phyloP scores from a whole-genome alignment of 2,329 filamentous ascomycete species.

The Thielaviopsis musarum region DNA sequence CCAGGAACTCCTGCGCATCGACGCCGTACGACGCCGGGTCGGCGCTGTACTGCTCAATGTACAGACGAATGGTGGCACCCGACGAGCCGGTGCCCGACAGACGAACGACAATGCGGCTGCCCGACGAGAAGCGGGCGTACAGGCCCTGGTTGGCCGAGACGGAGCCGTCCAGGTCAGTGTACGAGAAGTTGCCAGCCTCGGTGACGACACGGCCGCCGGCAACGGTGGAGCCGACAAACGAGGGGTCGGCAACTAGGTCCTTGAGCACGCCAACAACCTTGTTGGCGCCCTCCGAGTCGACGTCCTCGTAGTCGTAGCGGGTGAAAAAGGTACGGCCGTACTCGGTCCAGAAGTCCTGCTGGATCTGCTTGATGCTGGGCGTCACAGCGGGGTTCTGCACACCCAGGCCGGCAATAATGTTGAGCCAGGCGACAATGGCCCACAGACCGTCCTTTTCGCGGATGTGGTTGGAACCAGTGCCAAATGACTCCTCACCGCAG shows the following conservation, averaged over 20 bases:
- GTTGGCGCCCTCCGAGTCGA: constrained; percentile 77
- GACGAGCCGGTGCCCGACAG: constrained; percentile 90
- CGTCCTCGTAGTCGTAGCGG: constrained; percentile 94
- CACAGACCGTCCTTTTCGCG: constrained; percentile 97
- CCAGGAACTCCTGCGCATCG: constrained; percentile 86
- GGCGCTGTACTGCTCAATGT: constrained; percentile 87
- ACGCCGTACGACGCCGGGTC: constrained; percentile 61
- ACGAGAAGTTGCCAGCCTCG: constrained; percentile 90
- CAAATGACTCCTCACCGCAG: constrained; percentile 96
- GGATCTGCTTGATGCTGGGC: constrained; percentile 88
- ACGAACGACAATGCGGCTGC: constrained; percentile 86
- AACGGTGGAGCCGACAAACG: constrained; percentile 70
- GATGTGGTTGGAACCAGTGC: constrained; percentile 95
- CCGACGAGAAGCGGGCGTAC: constrained; percentile 85
- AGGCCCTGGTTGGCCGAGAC: constrained; percentile 93
- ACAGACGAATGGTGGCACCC: constrained; percentile 89
- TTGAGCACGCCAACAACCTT: constrained; percentile 74
- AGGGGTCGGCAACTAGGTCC: constrained; percentile 54
- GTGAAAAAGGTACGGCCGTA: constrained; percentile 99
- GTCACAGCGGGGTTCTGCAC: constrained; percentile 63
- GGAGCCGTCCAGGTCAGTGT: constrained; percentile 95
- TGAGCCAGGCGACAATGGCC: constrained; percentile 95
- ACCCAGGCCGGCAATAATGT: constrained; percentile 91
- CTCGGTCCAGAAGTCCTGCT: constrained; percentile 89
- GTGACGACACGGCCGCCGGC: constrained; percentile 65